These are phyloP conservation scores for Cercophora scortea DNA, from an alignment of 495 filamentous ascomycete species.

Conservation along the genomic window DNA sequence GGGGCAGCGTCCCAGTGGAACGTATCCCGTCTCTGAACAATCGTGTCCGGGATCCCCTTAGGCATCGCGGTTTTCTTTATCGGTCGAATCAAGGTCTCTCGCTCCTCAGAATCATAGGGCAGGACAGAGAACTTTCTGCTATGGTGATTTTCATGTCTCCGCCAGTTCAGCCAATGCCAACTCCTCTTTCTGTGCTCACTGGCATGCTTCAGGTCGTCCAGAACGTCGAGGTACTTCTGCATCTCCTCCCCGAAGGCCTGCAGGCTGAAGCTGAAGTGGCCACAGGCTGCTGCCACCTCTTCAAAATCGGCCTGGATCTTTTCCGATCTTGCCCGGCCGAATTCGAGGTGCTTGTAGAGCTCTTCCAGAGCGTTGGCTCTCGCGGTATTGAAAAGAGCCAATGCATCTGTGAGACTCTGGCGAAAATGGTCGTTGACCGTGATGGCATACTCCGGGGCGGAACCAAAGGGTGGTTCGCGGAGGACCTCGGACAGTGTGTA, in stretches of 20 bases:
- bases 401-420: constrained; percentile 67
- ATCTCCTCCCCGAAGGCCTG: constrained; percentile 86
- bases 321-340: constrained; percentile 53
- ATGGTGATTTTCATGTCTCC: constrained; percentile 39
- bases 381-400: constrained; percentile 66
- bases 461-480: constrained; percentile 74
- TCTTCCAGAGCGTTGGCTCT: constrained; percentile 65
- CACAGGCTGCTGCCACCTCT: constrained; percentile 91
- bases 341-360: constrained; percentile 70
- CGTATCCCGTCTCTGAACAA: constrained; percentile 33
- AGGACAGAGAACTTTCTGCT: constrained; percentile 15
- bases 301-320: constrained; percentile 88
- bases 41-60: constrained; percentile 37
- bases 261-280: constrained; percentile 86
- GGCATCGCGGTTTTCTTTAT: constrained; percentile 40
- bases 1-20: constrained; percentile 35
- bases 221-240: constrained; percentile 67
- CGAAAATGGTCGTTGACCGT: constrained; percentile 70
- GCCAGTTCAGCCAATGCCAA: constrained; percentile 86
- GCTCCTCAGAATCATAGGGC: constrained; percentile 48
- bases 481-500: constrained; percentile 84
- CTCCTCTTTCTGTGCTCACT: constrained; percentile 53
- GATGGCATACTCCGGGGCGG: constrained; percentile 55
- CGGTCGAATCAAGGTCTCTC: constrained; percentile 28
- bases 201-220: constrained; percentile 73